These are phyloP conservation scores for Fusarium dlaminii DNA, from an alignment of 2,329 filamentous ascomycete genomes.

Conservation along the genomic window DNA sequence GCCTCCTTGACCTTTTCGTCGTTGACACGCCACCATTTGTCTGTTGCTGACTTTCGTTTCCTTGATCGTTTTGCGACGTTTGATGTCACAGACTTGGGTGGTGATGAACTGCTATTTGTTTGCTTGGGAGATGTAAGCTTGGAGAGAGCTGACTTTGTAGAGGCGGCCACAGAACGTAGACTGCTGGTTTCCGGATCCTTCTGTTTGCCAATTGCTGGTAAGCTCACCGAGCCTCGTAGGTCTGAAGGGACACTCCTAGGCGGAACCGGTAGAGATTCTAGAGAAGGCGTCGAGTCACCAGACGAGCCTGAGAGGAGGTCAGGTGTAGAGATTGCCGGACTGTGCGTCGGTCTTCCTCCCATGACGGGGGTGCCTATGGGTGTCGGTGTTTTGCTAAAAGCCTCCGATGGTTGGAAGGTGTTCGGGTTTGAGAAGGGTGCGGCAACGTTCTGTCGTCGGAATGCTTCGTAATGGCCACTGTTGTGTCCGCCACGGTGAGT, in stretches of 20 bases:
- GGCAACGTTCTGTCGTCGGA: constrained; percentile 83
- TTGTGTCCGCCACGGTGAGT: constrained; percentile 96
- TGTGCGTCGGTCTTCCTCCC: constrained; percentile 50
- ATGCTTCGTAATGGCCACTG: constrained; percentile 97
- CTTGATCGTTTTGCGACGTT: constrained; percentile 53
- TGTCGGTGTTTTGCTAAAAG: constrained; percentile 73
- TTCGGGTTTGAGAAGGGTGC: constrained; percentile 85
- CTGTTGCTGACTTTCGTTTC: constrained; percentile 65
- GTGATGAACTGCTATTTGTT: constrained; percentile 34
- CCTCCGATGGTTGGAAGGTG: constrained; percentile 78
- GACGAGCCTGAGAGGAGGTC: constrained; percentile 56
- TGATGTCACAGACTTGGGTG: constrained; percentile 34
- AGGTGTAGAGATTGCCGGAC: constrained; percentile 57
- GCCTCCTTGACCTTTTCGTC: constrained; percentile 97
- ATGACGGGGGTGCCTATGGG: constrained; percentile 60
- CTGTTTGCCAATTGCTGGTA: constrained; percentile 46
- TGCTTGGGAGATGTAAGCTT: constrained; percentile 55
- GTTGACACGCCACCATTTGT: constrained; percentile 96
- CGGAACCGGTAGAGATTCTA: constrained; percentile 46
- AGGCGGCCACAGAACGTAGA: constrained; percentile 65
- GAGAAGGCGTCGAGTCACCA: constrained; percentile 48
- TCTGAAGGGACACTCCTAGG: constrained; percentile 48
- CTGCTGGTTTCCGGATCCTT: constrained; percentile 61
- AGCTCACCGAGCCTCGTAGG: constrained; percentile 39
- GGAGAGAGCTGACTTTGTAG: constrained; percentile 64